Percentiles rank a stretch among this genome's conserved stretches.
These are phyloP conservation scores for Fusarium tupiense DNA, from an alignment of 2,329 filamentous ascomycete species.

Conservation along the genomic window DNA sequence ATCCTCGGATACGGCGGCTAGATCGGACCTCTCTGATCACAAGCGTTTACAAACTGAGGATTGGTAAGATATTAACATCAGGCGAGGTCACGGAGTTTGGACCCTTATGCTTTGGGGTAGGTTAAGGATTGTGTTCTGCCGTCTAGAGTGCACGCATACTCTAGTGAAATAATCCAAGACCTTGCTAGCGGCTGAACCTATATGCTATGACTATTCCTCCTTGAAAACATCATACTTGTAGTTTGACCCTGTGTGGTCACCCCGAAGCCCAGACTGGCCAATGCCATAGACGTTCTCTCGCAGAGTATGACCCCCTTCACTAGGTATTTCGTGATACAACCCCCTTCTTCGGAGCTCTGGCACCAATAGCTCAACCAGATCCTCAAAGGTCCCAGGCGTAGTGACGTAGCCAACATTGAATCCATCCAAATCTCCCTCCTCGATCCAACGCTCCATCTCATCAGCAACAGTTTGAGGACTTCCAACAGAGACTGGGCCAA, in stretches of 20 bases:
- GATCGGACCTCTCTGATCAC: no score
- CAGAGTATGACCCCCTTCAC: conserved; percentile 54
- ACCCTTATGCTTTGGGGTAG: background rate
- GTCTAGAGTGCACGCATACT: background rate
- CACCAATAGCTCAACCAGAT: conserved; percentile 46
- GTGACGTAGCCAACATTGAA: conserved; percentile 56
- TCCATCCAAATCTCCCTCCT: conserved; percentile 54
- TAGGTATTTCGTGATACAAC: conserved; percentile 40
- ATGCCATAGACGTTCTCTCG: conserved; percentile 71
- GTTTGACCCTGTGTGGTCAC: conserved; percentile 66
- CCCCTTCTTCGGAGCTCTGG: conserved; percentile 45
- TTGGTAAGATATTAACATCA: no score
- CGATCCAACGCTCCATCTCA: conserved; percentile 56
- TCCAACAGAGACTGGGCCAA: conserved; percentile 50
- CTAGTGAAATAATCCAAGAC: no score
- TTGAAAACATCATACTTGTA: conserved; percentile 72
- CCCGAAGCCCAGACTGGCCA: conserved; percentile 64
- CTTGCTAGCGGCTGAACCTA: background rate
- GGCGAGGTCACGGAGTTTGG: background rate
- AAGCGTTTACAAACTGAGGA: background rate
- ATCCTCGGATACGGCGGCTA: background rate
- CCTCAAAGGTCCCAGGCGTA: conserved; percentile 51
- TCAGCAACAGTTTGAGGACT: conserved; percentile 55
- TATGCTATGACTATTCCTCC: conserved; percentile 52
- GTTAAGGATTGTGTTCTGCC: background rate